These are phyloP conservation scores for Auricularia auricula-judae DNA, from an alignment of 768 basidiomycete species.

Conservation along the genomic window DNA sequence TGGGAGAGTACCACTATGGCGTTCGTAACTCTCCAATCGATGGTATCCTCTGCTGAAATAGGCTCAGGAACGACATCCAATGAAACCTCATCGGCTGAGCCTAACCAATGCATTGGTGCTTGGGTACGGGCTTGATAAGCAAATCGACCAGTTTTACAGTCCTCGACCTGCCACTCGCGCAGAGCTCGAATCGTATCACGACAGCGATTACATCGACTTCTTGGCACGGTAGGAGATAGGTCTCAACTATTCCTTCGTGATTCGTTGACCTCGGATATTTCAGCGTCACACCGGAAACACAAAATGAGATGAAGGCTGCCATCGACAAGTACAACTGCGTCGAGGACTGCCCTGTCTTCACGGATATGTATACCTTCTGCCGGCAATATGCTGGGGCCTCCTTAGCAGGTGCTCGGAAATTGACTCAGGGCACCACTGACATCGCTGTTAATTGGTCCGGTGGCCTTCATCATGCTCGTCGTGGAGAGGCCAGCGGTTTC, in stretches of 20 bases:
- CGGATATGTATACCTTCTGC: conserved; percentile 91
- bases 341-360: conserved; percentile 94
- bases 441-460: conserved; percentile 99
- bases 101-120: conserved; percentile 91
- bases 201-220: conserved; percentile 92
- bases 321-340: conserved; percentile 88
- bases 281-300: conserved; percentile 77
- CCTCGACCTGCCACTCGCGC: conserved; percentile 81
- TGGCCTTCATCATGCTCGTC: conserved; percentile 95
- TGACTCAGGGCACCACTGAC: conserved; percentile 77
- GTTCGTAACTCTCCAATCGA: conserved; percentile 26
- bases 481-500: conserved; percentile 95
- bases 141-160: conserved; percentile 85
- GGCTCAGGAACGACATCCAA: conserved; percentile 86
- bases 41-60: background rate
- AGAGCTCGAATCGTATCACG: conserved; percentile 87
- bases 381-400: conserved; percentile 89
- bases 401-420: conserved; percentile 80
- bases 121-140: conserved; percentile 92
- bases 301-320: conserved; percentile 57
- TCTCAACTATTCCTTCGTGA: background rate
- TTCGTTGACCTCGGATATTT: background rate
- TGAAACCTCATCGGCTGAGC: conserved; percentile 96
- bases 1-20: conserved; percentile 94
- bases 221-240: conserved; percentile 57